Evolutionary conservation across 2,329 filamentous ascomycete species (phyloP).

Genomic region (Ophiognomonia clavigignenti-juglandacearum): DNA sequence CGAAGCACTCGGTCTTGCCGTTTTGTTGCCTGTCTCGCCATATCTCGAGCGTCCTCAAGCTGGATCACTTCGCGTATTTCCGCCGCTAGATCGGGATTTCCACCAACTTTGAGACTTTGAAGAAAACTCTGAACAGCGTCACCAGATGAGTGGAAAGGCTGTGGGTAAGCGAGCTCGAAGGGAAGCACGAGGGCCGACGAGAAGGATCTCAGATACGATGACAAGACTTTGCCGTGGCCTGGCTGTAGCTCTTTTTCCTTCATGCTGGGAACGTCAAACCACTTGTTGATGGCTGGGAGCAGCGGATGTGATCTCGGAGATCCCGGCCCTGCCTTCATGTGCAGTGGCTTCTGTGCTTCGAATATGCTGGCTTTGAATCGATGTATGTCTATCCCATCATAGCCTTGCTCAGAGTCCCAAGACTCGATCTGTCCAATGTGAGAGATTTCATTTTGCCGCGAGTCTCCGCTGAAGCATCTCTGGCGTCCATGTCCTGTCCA

Average conservation of each 20-base stretch:
- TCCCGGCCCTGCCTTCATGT: constrained; percentile 4
- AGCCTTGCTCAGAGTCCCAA: neutral
- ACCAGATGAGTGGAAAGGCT: neutral
- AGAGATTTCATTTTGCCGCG: no score
- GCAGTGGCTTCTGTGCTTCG: constrained; percentile 2
- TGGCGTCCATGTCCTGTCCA: no score
- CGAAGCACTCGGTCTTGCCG: no score
- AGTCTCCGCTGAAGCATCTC: neutral
- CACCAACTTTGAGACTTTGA: neutral
- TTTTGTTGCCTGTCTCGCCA: no score
- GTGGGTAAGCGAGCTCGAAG: constrained; percentile 15
- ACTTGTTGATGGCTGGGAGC: constrained; percentile 8
- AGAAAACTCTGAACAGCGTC: constrained; percentile 6
- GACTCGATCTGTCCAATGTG: no score
- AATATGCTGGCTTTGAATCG: constrained; percentile 1
- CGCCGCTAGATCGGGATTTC: no score
- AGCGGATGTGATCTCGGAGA: neutral
- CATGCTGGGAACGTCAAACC: constrained; percentile 7
- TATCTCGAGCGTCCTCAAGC: no score
- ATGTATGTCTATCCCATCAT: neutral
- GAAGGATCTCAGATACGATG: constrained; percentile 6
- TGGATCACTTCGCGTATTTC: no score
- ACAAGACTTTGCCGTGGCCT: neutral
- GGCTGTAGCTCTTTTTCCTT: neutral
- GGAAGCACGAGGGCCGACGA: neutral